These are phyloP conservation scores for Lindgomyces ingoldianus DNA, from an alignment of 495 filamentous ascomycete genomes.

Conservation along the genomic window DNA sequence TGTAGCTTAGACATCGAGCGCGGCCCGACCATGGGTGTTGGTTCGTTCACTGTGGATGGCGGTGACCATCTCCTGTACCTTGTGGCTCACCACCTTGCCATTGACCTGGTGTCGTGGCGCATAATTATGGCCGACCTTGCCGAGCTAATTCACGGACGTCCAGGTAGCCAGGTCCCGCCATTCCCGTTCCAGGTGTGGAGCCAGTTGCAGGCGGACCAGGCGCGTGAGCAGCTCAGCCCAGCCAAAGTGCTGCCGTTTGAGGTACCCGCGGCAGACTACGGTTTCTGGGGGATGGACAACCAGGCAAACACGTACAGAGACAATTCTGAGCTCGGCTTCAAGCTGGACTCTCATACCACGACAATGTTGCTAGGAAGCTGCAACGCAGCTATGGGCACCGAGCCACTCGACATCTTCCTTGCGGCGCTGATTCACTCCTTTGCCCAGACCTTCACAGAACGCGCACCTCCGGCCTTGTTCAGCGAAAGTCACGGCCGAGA, in stretches of 20 bases:
- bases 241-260: conserved; percentile 8
- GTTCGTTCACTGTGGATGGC: conserved; percentile 8
- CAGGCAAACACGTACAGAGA: conserved; percentile 14
- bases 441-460: conserved; percentile 4
- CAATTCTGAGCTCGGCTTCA: conserved; percentile 7
- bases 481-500: conserved; percentile 29
- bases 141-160: neutral
- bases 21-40: conserved; percentile 13
- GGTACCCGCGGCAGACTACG: conserved; percentile 6
- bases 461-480: conserved; percentile 8
- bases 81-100: conserved; percentile 27
- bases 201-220: conserved; percentile 11
- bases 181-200: conserved; percentile 23
- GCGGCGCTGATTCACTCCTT: conserved; percentile 18
- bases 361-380: neutral
- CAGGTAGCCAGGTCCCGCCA: neutral
- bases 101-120: conserved; percentile 28
- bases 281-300: conserved; percentile 20
- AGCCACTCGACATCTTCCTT: conserved; percentile 22
- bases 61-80: conserved; percentile 20
- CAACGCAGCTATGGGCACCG: conserved; percentile 14
- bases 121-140: conserved; percentile 27
- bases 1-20: conserved; percentile 6
- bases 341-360: neutral
- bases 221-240: neutral